phyloP scores from a whole-genome alignment of 2,329 filamentous ascomycete genomes.

The Colletotrichum gigasporum region DNA sequence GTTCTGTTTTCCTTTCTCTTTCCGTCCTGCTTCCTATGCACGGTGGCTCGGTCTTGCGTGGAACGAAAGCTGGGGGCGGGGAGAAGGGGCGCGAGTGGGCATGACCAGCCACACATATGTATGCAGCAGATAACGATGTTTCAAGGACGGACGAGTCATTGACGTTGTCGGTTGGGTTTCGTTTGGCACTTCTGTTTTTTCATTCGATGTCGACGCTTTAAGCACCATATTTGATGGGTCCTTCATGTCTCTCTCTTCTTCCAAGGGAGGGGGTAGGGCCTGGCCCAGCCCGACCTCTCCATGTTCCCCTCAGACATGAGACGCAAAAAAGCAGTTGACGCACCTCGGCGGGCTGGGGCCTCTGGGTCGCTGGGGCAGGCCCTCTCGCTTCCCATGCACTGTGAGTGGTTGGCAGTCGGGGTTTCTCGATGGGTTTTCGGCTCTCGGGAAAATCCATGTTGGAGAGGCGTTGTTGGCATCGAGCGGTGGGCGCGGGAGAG shows the following conservation, averaged over 20 bases:
- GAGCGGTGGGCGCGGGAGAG: neutral
- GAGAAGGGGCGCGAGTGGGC: constrained; percentile 63
- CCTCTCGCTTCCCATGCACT: neutral
- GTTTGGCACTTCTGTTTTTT: neutral
- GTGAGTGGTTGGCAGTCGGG: neutral
- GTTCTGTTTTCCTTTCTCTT: neutral
- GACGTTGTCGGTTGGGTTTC: neutral
- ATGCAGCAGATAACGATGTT: constrained; percentile 72
- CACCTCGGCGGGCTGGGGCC: neutral
- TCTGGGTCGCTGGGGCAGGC: neutral
- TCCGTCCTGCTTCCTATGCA: neutral
- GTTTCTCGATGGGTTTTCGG: neutral
- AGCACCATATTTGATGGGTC: constrained; percentile 12
- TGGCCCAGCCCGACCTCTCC: neutral
- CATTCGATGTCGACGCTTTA: constrained; percentile 22
- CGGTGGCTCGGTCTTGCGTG: neutral
- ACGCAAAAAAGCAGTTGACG: neutral
- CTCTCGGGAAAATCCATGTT: constrained; percentile 16
- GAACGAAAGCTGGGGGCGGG: constrained; percentile 46
- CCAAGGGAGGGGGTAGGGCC: neutral
- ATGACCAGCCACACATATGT: constrained; percentile 80
- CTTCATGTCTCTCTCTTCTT: neutral
- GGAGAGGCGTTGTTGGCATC: neutral
- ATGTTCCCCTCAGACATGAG: constrained; percentile 1
- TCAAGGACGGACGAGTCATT: constrained; percentile 20